These are phyloP conservation scores for Rhizoctonia solani DNA, from an alignment of 1,284 basidiomycete genomes.

Conservation along the genomic window DNA sequence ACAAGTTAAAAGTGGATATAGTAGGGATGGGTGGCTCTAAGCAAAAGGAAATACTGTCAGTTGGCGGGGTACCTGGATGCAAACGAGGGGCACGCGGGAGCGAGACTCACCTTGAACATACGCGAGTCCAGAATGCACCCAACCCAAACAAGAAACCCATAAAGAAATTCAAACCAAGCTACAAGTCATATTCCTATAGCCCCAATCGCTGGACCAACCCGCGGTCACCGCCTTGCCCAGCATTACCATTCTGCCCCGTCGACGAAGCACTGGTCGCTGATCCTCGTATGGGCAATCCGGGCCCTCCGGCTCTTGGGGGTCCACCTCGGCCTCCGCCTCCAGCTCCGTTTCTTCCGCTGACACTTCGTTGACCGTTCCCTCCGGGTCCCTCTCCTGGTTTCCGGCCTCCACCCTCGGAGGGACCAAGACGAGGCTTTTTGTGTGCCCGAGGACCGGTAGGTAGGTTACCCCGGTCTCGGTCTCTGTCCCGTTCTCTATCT, in stretches of 20 bases:
- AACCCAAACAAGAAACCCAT: constrained; percentile 9
- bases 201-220: constrained; percentile 25
- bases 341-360: constrained; percentile 11
- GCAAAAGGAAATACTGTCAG: not conserved
- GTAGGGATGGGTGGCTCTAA: no score
- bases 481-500: constrained; percentile 27
- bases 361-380: constrained; percentile 8
- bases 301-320: not conserved
- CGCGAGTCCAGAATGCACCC: not conserved
- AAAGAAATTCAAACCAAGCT: not conserved
- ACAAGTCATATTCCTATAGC: constrained; percentile 1
- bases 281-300: constrained; percentile 17
- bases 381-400: constrained; percentile 14
- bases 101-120: constrained; percentile 22
- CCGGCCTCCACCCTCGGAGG: not conserved
- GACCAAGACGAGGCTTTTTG: constrained; percentile 69
- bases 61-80: not conserved
- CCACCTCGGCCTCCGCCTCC: constrained; percentile 16
- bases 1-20: constrained; percentile 26
- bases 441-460: constrained; percentile 76
- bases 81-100: not conserved
- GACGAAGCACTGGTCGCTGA: not conserved
- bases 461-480: constrained; percentile 43
- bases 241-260: constrained; percentile 18
- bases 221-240: constrained; percentile 21